phyloP scores from a whole-genome alignment of 192 early-diverging fungal species.

The Rhizophagus clarus region DNA sequence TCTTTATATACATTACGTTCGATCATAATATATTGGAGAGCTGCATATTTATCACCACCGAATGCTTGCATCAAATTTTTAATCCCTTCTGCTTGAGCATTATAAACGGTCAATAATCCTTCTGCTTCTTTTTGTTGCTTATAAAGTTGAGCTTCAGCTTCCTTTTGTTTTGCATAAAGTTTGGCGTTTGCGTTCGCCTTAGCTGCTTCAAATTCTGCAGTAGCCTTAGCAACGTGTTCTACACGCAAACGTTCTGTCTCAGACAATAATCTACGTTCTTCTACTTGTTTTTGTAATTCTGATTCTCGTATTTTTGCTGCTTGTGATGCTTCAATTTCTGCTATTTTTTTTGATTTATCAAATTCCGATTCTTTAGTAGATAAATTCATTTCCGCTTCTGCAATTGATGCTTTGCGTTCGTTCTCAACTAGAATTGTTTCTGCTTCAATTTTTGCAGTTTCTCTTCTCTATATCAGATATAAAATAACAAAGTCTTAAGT shows the following conservation, averaged over 20 bases:
- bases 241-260: constrained; percentile 50
- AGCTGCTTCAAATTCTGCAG: constrained; percentile 48
- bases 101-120: constrained; percentile 37
- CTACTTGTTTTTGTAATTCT: constrained; percentile 50
- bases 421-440: constrained; percentile 49
- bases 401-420: constrained; percentile 43
- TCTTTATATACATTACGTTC: constrained; percentile 50
- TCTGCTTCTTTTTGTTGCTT: constrained; percentile 50
- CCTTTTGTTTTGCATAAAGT: constrained; percentile 38
- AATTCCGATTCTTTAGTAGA: constrained; percentile 37
- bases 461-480: background rate
- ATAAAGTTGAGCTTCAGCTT: constrained; percentile 42
- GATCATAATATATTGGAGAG: constrained; percentile 56
- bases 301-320: constrained; percentile 38
- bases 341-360: constrained; percentile 44
- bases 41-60: constrained; percentile 35
- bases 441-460: constrained; percentile 42
- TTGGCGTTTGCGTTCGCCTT: constrained; percentile 44
- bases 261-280: constrained; percentile 41
- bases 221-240: constrained; percentile 45
- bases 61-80: constrained; percentile 33
- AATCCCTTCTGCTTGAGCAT: constrained; percentile 54
- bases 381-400: constrained; percentile 33
- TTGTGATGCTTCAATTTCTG: constrained; percentile 53
- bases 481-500: too few relatives aligned